A percentile compares a stretch with the other conserved stretches of the same genome.
Evolutionary conservation across 192 early-diverging fungal species (phyloP).

Genomic region (Backusella sp.): DNA sequence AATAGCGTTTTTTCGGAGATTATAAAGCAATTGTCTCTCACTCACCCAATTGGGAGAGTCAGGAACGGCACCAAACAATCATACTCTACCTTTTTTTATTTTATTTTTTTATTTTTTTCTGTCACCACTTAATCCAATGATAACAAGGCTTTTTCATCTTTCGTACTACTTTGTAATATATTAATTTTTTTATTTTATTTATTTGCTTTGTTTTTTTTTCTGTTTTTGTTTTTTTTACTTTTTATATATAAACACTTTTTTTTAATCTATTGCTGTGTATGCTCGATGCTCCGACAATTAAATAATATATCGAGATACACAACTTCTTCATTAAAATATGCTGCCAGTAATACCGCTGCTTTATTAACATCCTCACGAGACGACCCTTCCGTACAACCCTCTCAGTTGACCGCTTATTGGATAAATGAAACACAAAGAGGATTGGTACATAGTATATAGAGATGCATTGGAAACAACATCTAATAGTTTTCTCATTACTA

Average conservation of each 20-base stretch:
- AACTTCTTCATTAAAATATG: constrained; percentile 13
- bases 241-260: background rate
- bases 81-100: no score
- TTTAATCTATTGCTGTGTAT: background rate
- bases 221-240: background rate
- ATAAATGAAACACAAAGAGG: constrained; percentile 16
- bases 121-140: background rate
- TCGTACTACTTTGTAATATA: background rate
- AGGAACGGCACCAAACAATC: background rate
- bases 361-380: constrained; percentile 1
- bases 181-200: background rate
- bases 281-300: constrained; percentile 17
- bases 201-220: background rate
- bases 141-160: background rate
- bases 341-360: constrained; percentile 4
- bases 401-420: background rate
- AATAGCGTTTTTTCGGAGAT: background rate
- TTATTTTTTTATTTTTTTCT: background rate
- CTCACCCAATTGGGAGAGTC: background rate
- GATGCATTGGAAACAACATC: background rate
- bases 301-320: constrained; percentile 13
- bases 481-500: background rate
- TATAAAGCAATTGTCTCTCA: background rate
- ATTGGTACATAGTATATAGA: no score
- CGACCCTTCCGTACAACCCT: background rate